phyloP scores from a whole-genome alignment of 148 eudicot species.

The Vaccinium darrowii region DNA sequence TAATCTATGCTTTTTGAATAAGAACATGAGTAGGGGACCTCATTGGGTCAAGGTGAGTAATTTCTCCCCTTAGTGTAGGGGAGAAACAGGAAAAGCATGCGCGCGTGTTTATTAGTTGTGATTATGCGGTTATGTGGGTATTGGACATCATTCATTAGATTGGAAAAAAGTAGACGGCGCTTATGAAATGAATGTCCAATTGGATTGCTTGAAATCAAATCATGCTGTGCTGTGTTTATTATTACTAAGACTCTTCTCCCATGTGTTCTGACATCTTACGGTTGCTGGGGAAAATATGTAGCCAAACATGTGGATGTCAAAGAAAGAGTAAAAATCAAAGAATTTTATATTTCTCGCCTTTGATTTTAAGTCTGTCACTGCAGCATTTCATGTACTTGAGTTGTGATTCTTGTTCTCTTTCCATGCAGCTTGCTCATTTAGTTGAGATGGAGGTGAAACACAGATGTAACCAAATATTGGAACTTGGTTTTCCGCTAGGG shows the following conservation, averaged over 20 bases:
- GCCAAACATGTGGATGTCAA: neutral
- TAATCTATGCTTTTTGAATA: neutral
- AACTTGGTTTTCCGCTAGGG: constrained; percentile 88
- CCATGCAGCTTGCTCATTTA: constrained; percentile 82
- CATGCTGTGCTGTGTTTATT: neutral
- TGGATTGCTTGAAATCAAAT: neutral
- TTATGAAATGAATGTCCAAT: neutral
- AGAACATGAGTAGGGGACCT: neutral
- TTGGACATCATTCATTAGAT: neutral
- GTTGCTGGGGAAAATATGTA: neutral
- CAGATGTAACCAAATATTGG: constrained; percentile 88
- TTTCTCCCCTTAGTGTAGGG: neutral
- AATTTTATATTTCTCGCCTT: neutral
- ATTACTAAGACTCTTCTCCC: neutral
- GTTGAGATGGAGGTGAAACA: constrained; percentile 98
- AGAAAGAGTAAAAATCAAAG: neutral
- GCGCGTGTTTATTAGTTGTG: neutral
- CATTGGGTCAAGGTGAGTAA: neutral
- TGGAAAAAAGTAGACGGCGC: neutral
- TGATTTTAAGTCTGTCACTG: neutral
- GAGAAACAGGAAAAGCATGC: neutral
- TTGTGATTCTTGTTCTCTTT: neutral
- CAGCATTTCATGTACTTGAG: neutral
- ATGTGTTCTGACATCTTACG: neutral
- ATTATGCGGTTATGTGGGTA: neutral